Evolutionary conservation across 2,329 filamentous ascomycete species (phyloP), one percentile per base, ranked within the genome.

Genomic region (Neopestalotiopsis sp.): DNA sequence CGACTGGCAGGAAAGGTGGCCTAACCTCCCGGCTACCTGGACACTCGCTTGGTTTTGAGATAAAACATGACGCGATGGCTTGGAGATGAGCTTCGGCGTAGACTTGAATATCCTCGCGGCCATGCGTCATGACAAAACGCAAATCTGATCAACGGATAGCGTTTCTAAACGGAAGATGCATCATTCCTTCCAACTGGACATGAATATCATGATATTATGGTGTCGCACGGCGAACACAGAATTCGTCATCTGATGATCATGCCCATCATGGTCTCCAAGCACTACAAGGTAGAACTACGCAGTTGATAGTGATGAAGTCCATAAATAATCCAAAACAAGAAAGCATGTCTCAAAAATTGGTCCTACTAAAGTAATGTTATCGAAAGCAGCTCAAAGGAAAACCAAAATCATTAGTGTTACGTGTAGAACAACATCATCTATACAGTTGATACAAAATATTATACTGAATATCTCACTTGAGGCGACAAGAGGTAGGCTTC

Each of bases 1-100:
- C 1, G 89, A 91, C 66, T 99, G 96, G 96, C 96, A 99, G 82
- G 95, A 97, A 80, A 89, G 92, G 74, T 98, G 95, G 94, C 95
- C 96, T 5, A 92, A 94, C 74, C 81, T 98, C 74, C 96, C 96
- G 20, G 93, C 94, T 2, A 87, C 96, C 68, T 99, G 96, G 96
- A 98, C 95, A 30, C 79, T 98, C 78, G 94, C 94, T 32, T 99
- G 96, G 95, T 94, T 98, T 78, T 98, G 40, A 62, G 20, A n/a
- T 3, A 24, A 7, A n/a, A 9, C 24, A 28, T 12, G 13, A 14
- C 17, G 30, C 17, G 24, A 59, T n/a, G 4, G 9, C 14, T n/a
- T 59, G n/a, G 20, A 9, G 45, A 24, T n/a, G 6, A 17, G n/a
- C 14, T 4, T 59, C 57, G 20, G 30, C 14, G 0, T 30, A 3